Evolutionary conservation across 345 rosid genomes (phyloP), one percentile per base, ranked within the genome.

Genomic region (Euphorbia peplus): DNA sequence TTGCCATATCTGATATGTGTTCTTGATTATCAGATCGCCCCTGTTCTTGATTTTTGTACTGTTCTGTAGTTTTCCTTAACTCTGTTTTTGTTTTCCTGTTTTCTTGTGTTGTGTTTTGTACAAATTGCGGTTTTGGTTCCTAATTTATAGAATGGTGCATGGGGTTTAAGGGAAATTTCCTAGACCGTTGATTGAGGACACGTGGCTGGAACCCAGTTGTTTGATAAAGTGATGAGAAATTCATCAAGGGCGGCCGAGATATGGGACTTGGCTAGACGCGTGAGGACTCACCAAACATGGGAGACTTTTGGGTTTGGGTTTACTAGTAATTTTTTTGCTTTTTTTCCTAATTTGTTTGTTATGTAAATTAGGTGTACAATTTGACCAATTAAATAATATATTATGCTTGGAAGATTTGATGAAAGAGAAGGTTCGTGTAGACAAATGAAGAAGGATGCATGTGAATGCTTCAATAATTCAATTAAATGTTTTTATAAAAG

Each of bases 1-100:
- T 68, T 4, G 57, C 79, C 83, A 82, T 44, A 15, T 8, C 78
- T 21, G 72, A 12, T 3, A 11, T 52, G 87, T 79, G 85, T 74
- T 76, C 77, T 58, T 25, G 15, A 64, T 21, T 14, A 30, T 47
- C 41, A 44, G 77, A 74, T 72, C 83, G 74, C 79, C 83, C 84
- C 87, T 70, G 80, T 48, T 35, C 51, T 35, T 29, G 4, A 6
- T 26, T 5, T 3, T 19, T 52, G 46, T 66, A 60, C 66, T 68
- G 75, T 63, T 47, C 12, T 19, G 44, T n/a, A n/a, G 5, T 37
- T 12, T 26, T 11, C 4, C 4, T 59, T 3, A 0, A 5, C 19
- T 53, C 41, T 57, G 64, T 35, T 47, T 58, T 4, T 29, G 39
- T 15, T 26, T 14, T 56, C 50, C 37, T 32, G 37, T 19, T n/a